A percentile compares a stretch with the other conserved stretches of the same genome.
These are phyloP conservation scores for Diplodia scrobiculata DNA, from an alignment of 2,329 filamentous ascomycete genomes.

Conservation along the genomic window DNA sequence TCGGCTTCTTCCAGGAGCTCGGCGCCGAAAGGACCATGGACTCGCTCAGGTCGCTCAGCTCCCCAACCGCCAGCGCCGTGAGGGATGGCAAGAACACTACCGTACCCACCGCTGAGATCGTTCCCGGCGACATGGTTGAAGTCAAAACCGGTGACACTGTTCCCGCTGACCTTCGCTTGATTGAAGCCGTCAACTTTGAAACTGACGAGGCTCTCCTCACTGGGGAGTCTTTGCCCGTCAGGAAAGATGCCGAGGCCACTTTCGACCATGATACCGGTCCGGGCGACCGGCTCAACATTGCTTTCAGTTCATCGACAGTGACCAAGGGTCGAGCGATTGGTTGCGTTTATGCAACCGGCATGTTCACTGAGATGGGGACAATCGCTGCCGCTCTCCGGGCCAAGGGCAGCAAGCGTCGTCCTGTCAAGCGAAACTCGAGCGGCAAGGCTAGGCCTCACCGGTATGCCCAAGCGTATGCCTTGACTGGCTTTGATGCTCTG, in stretches of 20 bases:
- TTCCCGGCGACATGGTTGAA: slow-evolving; percentile 67
- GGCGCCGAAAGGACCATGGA: slow-evolving; percentile 56
- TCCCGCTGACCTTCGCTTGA: slow-evolving; percentile 66
- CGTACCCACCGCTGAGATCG: slow-evolving; percentile 61
- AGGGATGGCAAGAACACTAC: slow-evolving; percentile 57
- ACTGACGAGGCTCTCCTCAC: slow-evolving; percentile 73
- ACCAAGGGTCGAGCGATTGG: slow-evolving; percentile 70
- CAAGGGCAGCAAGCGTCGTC: slow-evolving; percentile 45
- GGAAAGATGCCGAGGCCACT: slow-evolving; percentile 60
- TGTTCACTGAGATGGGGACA: slow-evolving; percentile 72
- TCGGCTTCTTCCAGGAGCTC: slow-evolving; percentile 53
- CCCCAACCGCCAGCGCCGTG: slow-evolving; percentile 51
- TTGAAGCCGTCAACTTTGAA: slow-evolving; percentile 72
- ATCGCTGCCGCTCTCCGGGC: slow-evolving; percentile 70
- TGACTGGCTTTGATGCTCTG: slow-evolving; percentile 50
- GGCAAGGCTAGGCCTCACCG: slow-evolving; percentile 43
- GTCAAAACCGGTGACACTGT: slow-evolving; percentile 67
- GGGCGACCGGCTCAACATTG: slow-evolving; percentile 69
- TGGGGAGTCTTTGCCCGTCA: slow-evolving; percentile 68
- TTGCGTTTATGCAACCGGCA: slow-evolving; percentile 68
- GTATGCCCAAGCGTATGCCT: slow-evolving; percentile 54
- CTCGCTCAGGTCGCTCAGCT: slow-evolving; percentile 51
- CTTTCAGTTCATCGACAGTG: slow-evolving; percentile 69
- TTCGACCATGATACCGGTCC: slow-evolving; percentile 60
- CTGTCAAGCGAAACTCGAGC: slow-evolving; percentile 47